These are phyloP conservation scores for Linum trigynum DNA, from an alignment of 345 rosid species.

Conservation along the genomic window DNA sequence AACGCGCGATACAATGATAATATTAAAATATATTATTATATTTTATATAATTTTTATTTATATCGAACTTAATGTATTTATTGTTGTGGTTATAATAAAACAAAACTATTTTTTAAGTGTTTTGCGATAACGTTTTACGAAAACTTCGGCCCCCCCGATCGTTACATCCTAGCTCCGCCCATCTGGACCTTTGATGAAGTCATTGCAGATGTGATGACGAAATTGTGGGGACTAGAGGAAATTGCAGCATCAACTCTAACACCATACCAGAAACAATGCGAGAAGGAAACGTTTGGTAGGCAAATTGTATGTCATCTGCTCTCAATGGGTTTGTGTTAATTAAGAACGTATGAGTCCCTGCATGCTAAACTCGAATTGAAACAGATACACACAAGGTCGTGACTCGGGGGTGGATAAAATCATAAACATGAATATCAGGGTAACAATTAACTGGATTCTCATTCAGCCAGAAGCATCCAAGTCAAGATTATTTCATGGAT, in stretches of 20 bases:
- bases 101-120: too few relatives aligned
- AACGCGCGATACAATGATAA: too few relatives aligned
- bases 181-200: too few relatives aligned
- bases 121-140: too few relatives aligned
- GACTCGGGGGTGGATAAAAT: not conserved
- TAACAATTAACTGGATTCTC: slow-evolving; percentile 75
- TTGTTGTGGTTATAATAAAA: too few relatives aligned
- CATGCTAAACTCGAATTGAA: slow-evolving; percentile 41
- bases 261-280: not conserved
- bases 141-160: too few relatives aligned
- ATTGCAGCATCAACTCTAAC: not conserved
- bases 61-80: too few relatives aligned
- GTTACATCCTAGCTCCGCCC: too few relatives aligned
- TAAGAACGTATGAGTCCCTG: slow-evolving; percentile 80
- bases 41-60: too few relatives aligned
- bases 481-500: too few relatives aligned
- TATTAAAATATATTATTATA: too few relatives aligned
- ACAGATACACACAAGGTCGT: not conserved
- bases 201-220: not conserved
- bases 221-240: not conserved
- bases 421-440: not conserved
- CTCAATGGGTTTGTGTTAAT: slow-evolving; percentile 71
- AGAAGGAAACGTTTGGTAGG: slow-evolving; percentile 55
- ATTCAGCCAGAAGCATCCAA: too few relatives aligned
- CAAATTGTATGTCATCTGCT: slow-evolving; percentile 93